phyloP scores from a whole-genome alignment of 768 basidiomycete species.

The Sarcodon aspratus region DNA sequence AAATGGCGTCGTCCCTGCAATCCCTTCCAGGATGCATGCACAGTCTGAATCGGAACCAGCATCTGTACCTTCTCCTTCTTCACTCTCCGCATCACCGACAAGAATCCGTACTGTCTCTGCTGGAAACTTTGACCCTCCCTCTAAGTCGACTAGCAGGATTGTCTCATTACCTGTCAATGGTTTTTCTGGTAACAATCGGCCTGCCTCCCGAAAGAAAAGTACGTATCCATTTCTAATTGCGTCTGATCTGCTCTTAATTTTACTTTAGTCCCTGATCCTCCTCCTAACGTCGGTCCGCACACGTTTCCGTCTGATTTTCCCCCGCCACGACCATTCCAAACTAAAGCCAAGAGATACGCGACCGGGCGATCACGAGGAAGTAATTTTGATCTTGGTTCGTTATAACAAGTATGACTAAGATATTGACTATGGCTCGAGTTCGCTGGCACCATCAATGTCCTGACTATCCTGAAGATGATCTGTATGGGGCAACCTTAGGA shows the following conservation, averaged over 20 bases:
- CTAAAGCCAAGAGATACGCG: conserved; percentile 40
- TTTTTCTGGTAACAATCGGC: conserved; percentile 8
- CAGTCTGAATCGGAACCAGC: neutral
- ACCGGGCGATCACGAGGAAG: conserved; percentile 63
- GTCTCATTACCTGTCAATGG: conserved; percentile 1
- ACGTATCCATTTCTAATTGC: conserved; percentile 4
- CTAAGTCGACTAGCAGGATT: conserved; percentile 8
- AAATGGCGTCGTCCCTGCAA: neutral
- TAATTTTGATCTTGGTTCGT: conserved; percentile 43
- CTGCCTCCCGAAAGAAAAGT: conserved; percentile 16
- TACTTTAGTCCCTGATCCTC: conserved; percentile 38
- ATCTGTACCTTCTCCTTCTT: neutral
- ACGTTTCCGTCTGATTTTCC: conserved; percentile 74
- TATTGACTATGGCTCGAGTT: neutral
- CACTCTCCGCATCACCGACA: conserved; percentile 15
- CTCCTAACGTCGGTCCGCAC: conserved; percentile 54
- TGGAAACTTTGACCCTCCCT: conserved; percentile 11
- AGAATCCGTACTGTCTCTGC: conserved; percentile 10
- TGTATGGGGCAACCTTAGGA: conserved; percentile 2
- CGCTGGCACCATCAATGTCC: neutral
- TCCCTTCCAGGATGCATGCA: neutral
- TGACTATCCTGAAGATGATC: conserved; percentile 5
- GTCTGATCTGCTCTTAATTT: conserved; percentile 4
- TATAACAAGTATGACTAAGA: conserved; percentile 16
- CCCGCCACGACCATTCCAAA: conserved; percentile 54